These are phyloP conservation scores for Lachnellula cervina DNA, from an alignment of 2,329 filamentous ascomycete genomes.

Conservation along the genomic window DNA sequence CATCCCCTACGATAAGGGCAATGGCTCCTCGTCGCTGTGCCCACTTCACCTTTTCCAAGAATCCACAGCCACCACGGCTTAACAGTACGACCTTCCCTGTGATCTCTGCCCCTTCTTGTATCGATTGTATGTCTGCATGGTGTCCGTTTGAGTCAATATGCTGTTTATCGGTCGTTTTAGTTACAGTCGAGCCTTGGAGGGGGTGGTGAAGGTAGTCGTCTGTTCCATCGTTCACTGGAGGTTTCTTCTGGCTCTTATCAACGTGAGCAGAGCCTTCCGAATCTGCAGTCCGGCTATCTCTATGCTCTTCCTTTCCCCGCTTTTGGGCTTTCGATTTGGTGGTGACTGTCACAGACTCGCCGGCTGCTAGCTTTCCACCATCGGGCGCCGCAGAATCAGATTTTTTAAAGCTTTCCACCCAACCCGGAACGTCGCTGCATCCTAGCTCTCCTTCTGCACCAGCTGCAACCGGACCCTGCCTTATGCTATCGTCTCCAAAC, in stretches of 20 bases:
- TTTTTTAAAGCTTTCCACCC: conserved; percentile 60
- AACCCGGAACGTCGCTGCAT: conserved; percentile 90
- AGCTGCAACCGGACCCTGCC: conserved; percentile 47
- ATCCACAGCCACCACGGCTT: conserved; percentile 90
- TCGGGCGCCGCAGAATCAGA: conserved; percentile 21
- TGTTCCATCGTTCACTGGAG: conserved; percentile 63
- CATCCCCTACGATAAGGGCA: conserved; percentile 90
- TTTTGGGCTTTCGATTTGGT: conserved; percentile 40
- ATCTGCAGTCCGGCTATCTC: conserved; percentile 20
- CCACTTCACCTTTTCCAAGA: conserved; percentile 97
- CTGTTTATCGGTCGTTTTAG: conserved; percentile 23
- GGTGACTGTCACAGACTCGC: conserved; percentile 27
- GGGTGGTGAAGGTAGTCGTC: conserved; percentile 74
- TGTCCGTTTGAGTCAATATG: conserved; percentile 22
- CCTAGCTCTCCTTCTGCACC: conserved; percentile 77
- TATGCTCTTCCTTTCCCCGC: conserved; percentile 31
- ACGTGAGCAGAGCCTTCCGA: conserved; percentile 15
- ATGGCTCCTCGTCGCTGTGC: conserved; percentile 84
- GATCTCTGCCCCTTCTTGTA: conserved; percentile 91
- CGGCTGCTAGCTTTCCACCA: conserved; percentile 16
- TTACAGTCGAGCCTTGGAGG: conserved; percentile 34
- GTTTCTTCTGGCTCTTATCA: conserved; percentile 21
- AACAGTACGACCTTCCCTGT: conserved; percentile 87
- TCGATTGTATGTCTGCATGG: conserved; percentile 85
- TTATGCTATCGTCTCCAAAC: conserved; percentile 73